Base-by-base conservation (phyloP, 805 yeast species). In the Hanseniaspora thailandica region DNA sequence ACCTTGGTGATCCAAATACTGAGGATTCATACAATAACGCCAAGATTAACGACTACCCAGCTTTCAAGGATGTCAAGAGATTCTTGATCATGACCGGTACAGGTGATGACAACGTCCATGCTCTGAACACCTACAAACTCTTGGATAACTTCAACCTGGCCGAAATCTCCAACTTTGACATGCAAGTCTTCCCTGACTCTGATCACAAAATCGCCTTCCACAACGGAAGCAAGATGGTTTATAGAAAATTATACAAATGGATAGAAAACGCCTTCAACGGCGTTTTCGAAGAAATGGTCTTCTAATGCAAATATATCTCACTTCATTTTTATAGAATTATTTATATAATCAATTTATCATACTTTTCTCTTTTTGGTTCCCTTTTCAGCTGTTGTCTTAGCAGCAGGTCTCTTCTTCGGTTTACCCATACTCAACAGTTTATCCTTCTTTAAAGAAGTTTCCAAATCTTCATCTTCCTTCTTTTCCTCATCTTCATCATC, bases 121-220 rank as follows among this genome's bases (percentile, higher is more conserved):
- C 82, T 52, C 87, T 83, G 61, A 84, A 85, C 63, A 75, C 85
- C 2, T 71, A 76, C 55, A 75, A 76, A 62, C 69, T 84, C 12
- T 53, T 84, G 10, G 89, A 85, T 62, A 65, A 75, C 25, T 72
- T 85, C 54, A 77, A 83, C 60, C 25, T 66, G 4, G 61, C 64
- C 7, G 63, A 64, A 26, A 76, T 84, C n/a, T 81, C 77, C 55
- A 85, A 85, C 62, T 93, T 81, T 62, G 98, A 93, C 61, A 73
- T 88, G 70, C 88, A 82, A 59, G 76, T 88, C 13, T 93, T 82
- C 69, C 97, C 98, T 0, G 98, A 93, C 65, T 84, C 95, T 23
- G 90, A 89, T 63, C 98, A 93, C 65, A 74, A 82, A 45, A 90
- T 93, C 44, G 67, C 66, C 48, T 80, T 74, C 64, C 94, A 93